Evolutionary conservation across 2,329 filamentous ascomycete genomes (phyloP).

Genomic region (Fusarium metavorans): DNA sequence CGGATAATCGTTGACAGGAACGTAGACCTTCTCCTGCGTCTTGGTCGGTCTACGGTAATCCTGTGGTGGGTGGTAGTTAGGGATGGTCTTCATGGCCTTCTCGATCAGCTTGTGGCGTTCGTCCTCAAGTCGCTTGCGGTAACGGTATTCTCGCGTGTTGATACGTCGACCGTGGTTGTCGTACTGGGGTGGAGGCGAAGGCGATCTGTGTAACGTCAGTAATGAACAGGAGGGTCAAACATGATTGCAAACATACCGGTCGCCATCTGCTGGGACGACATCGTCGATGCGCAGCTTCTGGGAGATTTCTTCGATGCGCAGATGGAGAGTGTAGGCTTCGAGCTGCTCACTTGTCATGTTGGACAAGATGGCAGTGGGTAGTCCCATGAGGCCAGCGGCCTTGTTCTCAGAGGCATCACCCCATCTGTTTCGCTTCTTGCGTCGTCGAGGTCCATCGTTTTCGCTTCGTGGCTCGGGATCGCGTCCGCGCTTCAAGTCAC

Average conservation of each 20-base stretch:
- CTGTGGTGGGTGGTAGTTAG: slow-evolving; percentile 98
- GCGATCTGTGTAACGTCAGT: slow-evolving; percentile 73
- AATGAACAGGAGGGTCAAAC: background rate
- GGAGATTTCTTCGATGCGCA: slow-evolving; percentile 98
- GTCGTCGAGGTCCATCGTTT: slow-evolving; percentile 82
- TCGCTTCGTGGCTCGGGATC: slow-evolving; percentile 83
- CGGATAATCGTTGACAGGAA: slow-evolving; percentile 99
- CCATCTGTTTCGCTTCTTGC: slow-evolving; percentile 99
- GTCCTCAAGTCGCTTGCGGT: slow-evolving; percentile 97
- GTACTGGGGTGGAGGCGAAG: slow-evolving; percentile 95
- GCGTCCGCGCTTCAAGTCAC: slow-evolving; percentile 85
- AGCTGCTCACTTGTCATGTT: slow-evolving; percentile 99
- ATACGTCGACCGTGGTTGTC: slow-evolving; percentile 99
- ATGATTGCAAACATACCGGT: slow-evolving; percentile 74
- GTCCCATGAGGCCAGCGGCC: slow-evolving; percentile 95
- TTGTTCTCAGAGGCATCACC: slow-evolving; percentile 98
- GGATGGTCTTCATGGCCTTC: slow-evolving; percentile 99
- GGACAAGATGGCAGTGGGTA: slow-evolving; percentile 94
- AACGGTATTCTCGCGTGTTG: slow-evolving; percentile 98
- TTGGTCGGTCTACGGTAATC: slow-evolving; percentile 99
- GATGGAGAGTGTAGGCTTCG: slow-evolving; percentile 94
- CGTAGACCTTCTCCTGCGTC: slow-evolving; percentile 99
- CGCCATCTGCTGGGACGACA: slow-evolving; percentile 95
- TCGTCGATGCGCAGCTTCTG: slow-evolving; percentile 99
- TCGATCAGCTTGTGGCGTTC: slow-evolving; percentile 99